Evolutionary conservation across 352 stramenopile genomes (phyloP).

Genomic region (Globisporangium canariense): DNA sequence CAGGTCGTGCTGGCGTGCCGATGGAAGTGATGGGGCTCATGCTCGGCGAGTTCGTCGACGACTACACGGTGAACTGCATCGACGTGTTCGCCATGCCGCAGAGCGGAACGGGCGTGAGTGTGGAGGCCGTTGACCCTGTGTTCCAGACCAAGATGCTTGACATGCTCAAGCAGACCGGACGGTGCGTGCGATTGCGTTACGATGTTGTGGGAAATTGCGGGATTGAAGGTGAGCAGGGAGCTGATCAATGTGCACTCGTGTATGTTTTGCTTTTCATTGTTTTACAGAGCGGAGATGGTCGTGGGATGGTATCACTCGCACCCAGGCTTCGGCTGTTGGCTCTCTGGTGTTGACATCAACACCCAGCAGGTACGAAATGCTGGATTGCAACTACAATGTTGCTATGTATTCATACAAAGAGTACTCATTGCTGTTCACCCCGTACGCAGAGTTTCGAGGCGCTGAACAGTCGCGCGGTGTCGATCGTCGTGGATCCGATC

Average conservation of each 20-base stretch:
- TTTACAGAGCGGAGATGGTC: constrained; percentile 86
- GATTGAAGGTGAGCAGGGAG: not conserved
- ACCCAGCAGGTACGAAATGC: constrained; percentile 87
- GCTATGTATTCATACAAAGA: too few species aligned
- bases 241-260: not conserved
- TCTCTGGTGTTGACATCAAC: constrained; percentile 99
- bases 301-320: constrained; percentile 99
- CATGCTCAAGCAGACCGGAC: constrained; percentile 99
- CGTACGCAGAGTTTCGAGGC: constrained; percentile 93
- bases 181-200: constrained; percentile 29
- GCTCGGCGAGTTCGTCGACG: constrained; percentile 99
- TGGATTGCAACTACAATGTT: not conserved
- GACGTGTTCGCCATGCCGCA: constrained; percentile 99
- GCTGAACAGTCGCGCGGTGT: constrained; percentile 96
- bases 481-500: constrained; percentile 99
- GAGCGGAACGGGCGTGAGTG: constrained; percentile 92
- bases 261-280: not conserved
- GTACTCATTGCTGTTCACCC: not conserved
- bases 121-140: constrained; percentile 98
- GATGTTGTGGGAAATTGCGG: not conserved
- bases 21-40: constrained; percentile 99
- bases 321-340: constrained; percentile 99
- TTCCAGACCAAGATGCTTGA: constrained; percentile 99
- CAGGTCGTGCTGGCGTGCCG: constrained; percentile 95
- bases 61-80: constrained; percentile 99